A percentile compares a stretch with the other conserved stretches of the same genome.
These are phyloP conservation scores for Lactarius evosmus DNA, from an alignment of 768 basidiomycete genomes.

Conservation along the genomic window DNA sequence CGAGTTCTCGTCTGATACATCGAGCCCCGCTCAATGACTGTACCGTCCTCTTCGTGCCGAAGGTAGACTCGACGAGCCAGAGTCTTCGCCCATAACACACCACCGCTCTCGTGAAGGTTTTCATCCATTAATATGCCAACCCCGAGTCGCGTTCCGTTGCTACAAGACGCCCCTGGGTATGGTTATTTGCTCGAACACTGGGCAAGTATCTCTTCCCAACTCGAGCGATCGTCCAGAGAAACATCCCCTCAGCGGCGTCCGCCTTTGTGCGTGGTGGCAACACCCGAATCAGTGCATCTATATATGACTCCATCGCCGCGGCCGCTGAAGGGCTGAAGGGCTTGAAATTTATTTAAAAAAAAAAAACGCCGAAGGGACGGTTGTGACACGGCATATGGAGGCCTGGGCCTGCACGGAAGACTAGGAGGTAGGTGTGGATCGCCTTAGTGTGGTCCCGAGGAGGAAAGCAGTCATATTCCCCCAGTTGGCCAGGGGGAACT, in stretches of 20 bases:
- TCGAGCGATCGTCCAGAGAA: too few relatives aligned
- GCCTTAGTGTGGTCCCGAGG: too few relatives aligned
- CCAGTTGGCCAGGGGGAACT: background rate
- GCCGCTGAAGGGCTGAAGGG: too few relatives aligned
- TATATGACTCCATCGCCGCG: conserved; percentile 57
- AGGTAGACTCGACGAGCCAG: conserved; percentile 91
- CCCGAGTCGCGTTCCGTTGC: too few relatives aligned
- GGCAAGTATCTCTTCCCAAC: too few relatives aligned
- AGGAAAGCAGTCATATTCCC: background rate
- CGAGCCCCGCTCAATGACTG: conserved; percentile 38
- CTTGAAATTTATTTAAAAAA: too few relatives aligned
- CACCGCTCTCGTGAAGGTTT: conserved; percentile 53
- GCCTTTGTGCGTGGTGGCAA: too few relatives aligned
- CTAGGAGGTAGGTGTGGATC: background rate
- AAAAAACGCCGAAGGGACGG: too few relatives aligned
- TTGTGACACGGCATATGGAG: too few relatives aligned
- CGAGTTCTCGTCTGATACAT: conserved; percentile 68
- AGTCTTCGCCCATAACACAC: conserved; percentile 62
- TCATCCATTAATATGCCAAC: conserved; percentile 40
- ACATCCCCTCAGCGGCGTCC: too few relatives aligned
- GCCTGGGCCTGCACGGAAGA: too few relatives aligned
- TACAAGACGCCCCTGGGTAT: too few relatives aligned
- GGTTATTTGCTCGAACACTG: conserved; percentile 44
- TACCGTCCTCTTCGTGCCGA: conserved; percentile 61
- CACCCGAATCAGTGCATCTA: conserved; percentile 44